A percentile compares a stretch with the other conserved stretches of the same genome.
These are phyloP conservation scores for Cylindrodendrum hubeiense DNA, from an alignment of 2,329 filamentous ascomycete species.

Conservation along the genomic window DNA sequence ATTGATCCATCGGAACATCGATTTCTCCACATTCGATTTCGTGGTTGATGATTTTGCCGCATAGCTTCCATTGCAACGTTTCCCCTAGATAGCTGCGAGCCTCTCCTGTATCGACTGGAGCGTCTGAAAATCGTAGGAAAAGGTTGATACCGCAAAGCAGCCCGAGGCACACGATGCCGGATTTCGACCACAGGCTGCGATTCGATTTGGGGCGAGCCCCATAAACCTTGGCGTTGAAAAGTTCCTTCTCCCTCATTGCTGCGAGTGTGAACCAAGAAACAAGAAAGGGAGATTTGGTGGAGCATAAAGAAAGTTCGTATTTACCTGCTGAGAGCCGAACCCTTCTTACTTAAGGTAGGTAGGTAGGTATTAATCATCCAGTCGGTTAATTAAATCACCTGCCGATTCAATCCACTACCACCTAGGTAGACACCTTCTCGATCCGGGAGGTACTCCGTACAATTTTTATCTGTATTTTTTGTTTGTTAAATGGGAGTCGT, in stretches of 20 bases:
- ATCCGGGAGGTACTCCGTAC: no score
- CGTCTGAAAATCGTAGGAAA: background rate
- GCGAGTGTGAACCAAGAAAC: no score
- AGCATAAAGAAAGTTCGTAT: no score
- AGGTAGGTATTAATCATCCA: no score
- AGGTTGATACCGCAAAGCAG: background rate
- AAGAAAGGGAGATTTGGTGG: no score
- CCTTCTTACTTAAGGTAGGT: no score
- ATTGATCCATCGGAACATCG: conserved; percentile 61
- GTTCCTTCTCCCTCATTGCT: conserved; percentile 1
- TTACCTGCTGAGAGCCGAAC: no score
- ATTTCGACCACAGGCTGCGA: background rate
- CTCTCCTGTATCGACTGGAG: background rate
- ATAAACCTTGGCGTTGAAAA: background rate
- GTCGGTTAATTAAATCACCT: no score
- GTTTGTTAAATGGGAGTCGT: no score
- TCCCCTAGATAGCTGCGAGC: conserved; percentile 49
- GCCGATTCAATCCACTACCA: no score
- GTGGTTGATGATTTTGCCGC: conserved; percentile 52
- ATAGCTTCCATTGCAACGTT: conserved; percentile 53
- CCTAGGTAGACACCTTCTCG: no score
- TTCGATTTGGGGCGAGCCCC: background rate
- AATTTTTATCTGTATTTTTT: no score
- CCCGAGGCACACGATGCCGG: background rate
- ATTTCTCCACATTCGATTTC: conserved; percentile 58